Conservation (phyloP, 1,284 basidiomycete species). For the Cutaneotrichosporon curvatum region DNA sequence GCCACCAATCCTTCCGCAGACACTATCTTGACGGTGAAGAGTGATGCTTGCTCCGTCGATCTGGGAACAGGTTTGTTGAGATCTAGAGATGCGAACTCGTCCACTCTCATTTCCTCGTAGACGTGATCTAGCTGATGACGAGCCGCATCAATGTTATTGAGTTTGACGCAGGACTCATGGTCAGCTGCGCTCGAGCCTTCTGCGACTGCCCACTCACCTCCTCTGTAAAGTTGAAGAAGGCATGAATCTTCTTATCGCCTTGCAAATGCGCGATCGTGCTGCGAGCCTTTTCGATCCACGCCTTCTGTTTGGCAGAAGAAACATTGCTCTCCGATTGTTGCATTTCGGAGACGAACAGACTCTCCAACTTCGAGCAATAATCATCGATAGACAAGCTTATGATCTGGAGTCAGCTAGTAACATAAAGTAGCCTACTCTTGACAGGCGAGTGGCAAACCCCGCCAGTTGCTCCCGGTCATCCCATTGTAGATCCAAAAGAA, state of each 20-base stretch:
- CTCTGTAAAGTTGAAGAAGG: slow-evolving; percentile 77
- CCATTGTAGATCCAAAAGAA: slow-evolving; percentile 86
- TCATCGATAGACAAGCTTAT: slow-evolving; percentile 86
- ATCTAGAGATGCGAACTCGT: slow-evolving; percentile 64
- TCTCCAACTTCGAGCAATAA: slow-evolving; percentile 81
- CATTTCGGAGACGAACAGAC: slow-evolving; percentile 89
- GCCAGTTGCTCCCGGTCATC: slow-evolving; percentile 83
- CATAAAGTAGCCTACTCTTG: slow-evolving; percentile 59
- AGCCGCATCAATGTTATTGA: slow-evolving; percentile 95
- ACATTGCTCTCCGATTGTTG: slow-evolving; percentile 25
- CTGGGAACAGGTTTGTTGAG: slow-evolving; percentile 56
- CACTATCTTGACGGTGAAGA: slow-evolving; percentile 91
- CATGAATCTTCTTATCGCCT: slow-evolving; percentile 67
- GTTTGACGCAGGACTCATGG: slow-evolving; percentile 81
- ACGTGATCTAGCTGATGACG: slow-evolving; percentile 84
- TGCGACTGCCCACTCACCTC: slow-evolving; percentile 47
- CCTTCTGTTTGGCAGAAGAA: slow-evolving; percentile 59
- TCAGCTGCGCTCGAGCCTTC: no score
- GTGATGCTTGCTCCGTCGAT: slow-evolving; percentile 53
- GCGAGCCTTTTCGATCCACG: slow-evolving; percentile 90
- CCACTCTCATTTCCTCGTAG: slow-evolving; percentile 85
- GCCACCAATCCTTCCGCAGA: slow-evolving; percentile 74
- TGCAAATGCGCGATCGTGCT: slow-evolving; percentile 60
- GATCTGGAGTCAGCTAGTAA: slow-evolving; percentile 53
- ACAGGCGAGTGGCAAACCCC: slow-evolving; percentile 75